Percentiles rank a stretch among this genome's conserved stretches.
Evolutionary conservation across 2,329 filamentous ascomycete genomes (phyloP).

Genomic region (Fusarium kyushuense): DNA sequence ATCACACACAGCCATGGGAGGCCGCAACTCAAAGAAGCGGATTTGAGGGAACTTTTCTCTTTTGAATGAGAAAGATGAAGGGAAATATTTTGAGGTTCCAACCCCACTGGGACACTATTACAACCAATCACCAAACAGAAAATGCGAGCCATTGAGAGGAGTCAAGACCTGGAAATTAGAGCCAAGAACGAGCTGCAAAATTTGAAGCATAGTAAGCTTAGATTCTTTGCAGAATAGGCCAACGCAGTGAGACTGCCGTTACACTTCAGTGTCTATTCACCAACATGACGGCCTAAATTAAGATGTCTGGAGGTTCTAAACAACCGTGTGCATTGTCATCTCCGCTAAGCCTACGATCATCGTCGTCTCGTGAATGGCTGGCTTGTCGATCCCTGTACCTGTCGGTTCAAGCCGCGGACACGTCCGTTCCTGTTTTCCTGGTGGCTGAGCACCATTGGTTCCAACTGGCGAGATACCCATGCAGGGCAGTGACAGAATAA

Average conservation of each 20-base stretch:
- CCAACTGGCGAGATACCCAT: neutral
- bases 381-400: neutral
- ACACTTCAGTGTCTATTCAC: neutral
- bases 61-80: neutral
- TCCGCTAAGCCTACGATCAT: neutral
- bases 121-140: neutral
- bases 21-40: neutral
- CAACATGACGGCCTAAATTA: neutral
- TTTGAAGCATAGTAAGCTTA: neutral
- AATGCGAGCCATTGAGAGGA: neutral
- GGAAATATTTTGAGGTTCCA: neutral
- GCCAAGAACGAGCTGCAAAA: neutral
- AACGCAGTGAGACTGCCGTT: neutral
- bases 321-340: neutral
- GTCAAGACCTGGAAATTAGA: neutral
- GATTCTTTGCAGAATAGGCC: neutral
- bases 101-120: neutral
- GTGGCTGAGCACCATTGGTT: neutral
- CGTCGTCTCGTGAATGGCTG: neutral
- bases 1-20: conserved; percentile 7
- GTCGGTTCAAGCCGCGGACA: conserved; percentile 4
- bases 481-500: neutral
- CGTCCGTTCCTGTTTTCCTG: neutral
- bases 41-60: neutral
- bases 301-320: too few relatives aligned